phyloP scores from a whole-genome alignment of 140 eudicot species.

The Cichorium intybus region DNA sequence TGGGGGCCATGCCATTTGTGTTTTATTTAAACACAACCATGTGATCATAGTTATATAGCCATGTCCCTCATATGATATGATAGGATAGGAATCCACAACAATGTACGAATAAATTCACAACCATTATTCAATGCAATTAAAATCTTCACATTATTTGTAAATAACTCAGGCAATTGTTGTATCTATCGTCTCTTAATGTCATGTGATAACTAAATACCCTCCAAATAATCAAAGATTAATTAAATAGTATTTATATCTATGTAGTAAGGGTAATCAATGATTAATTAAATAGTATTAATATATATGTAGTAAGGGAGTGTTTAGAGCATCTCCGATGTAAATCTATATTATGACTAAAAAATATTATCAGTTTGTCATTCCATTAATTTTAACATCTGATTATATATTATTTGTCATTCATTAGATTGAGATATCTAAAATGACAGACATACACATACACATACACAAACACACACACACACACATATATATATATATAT shows the following conservation, averaged over 20 bases:
- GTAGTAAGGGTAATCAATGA: no score
- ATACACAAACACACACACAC: no score
- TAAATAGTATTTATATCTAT: not conserved
- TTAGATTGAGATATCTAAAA: no score
- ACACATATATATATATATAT: no score
- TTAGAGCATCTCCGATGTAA: no score
- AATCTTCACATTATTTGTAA: slow-evolving; percentile 13
- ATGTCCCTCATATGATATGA: slow-evolving; percentile 37
- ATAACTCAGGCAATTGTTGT: not conserved
- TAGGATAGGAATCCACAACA: slow-evolving; percentile 18
- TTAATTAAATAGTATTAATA: no score
- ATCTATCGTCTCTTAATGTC: not conserved
- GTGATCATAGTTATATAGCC: slow-evolving; percentile 33
- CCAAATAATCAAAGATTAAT: not conserved
- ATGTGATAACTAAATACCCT: not conserved
- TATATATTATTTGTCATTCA: no score
- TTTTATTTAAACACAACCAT: slow-evolving; percentile 34
- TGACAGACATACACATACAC: no score
- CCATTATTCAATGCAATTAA: slow-evolving; percentile 9
- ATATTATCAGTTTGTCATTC: no score
- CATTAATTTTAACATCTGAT: no score
- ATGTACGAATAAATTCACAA: slow-evolving; percentile 18
- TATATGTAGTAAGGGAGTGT: no score
- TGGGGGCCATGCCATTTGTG: slow-evolving; percentile 29
- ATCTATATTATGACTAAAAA: no score